Evolutionary conservation across 139 green algal genomes (phyloP).

Genomic region (Picochlorum sp.): DNA sequence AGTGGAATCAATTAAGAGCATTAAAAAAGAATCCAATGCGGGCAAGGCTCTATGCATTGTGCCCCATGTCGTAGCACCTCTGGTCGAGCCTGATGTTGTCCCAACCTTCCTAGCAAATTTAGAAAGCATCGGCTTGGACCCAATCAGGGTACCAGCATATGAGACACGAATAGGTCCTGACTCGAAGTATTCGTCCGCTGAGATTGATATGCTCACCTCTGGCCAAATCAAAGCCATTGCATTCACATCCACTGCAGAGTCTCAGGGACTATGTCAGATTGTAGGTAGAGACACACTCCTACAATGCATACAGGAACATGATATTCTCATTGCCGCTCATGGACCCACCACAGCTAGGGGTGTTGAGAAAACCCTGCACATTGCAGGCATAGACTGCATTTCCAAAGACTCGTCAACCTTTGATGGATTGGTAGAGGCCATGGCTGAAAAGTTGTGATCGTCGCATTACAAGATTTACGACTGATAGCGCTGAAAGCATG

Average conservation of each 20-base stretch:
- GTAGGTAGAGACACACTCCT: conserved; percentile 34
- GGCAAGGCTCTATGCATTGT: conserved; percentile 56
- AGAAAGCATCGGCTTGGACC: conserved; percentile 31
- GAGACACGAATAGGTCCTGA: conserved; percentile 32
- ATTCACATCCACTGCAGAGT: conserved; percentile 61
- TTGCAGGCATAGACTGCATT: conserved; percentile 1
- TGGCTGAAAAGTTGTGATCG: too few species aligned
- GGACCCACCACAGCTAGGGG: conserved; percentile 62
- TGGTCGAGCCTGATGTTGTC: conserved; percentile 60
- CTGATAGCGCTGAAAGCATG: too few species aligned
- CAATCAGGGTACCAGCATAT: conserved; percentile 49
- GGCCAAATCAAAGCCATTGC: conserved; percentile 49
- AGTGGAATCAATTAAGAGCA: conserved; percentile 40
- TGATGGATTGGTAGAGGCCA: too few species aligned
- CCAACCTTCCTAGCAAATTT: conserved; percentile 56
- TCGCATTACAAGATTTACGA: too few species aligned
- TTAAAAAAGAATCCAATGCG: conserved; percentile 24
- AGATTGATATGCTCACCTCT: conserved; percentile 38
- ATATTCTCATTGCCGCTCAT: conserved; percentile 51
- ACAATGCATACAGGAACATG: conserved; percentile 23
- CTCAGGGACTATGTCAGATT: conserved; percentile 46
- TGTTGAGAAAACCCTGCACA: conserved; percentile 27
- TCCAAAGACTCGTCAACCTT: too few species aligned
- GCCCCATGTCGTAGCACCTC: conserved; percentile 46
- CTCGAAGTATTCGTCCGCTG: conserved; percentile 19